A percentile compares a stretch with the other conserved stretches of the same genome.
Evolutionary conservation across 495 filamentous ascomycete genomes (phyloP).

Genomic region (Penicillium coffeae): DNA sequence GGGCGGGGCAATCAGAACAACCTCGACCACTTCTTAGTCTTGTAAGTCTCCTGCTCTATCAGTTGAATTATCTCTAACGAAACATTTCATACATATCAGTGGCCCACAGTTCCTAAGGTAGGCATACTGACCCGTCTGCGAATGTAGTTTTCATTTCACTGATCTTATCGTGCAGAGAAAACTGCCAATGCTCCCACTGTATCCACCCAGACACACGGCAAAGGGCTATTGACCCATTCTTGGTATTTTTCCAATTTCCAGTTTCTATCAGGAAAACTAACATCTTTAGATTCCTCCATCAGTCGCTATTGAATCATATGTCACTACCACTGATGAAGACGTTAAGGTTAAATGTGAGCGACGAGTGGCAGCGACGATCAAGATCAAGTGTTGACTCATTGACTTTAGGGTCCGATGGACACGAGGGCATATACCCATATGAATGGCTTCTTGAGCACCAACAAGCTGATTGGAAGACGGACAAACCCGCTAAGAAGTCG

Average conservation of each 20-base stretch:
- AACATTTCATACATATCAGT: neutral
- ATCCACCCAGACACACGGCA: slow-evolving; percentile 76
- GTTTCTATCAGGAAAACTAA: neutral
- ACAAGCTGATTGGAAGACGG: neutral
- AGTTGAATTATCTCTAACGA: neutral
- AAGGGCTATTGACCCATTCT: slow-evolving; percentile 67
- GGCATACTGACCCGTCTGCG: no score
- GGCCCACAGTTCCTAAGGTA: neutral
- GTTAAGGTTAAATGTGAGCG: slow-evolving; percentile 29
- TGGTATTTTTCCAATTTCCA: slow-evolving; percentile 35
- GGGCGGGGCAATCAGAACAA: neutral
- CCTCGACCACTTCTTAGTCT: neutral
- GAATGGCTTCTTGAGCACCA: slow-evolving; percentile 35
- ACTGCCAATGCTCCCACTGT: slow-evolving; percentile 73
- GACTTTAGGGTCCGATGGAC: slow-evolving; percentile 44
- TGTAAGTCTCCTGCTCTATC: neutral
- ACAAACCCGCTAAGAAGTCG: neutral
- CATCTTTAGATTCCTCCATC: slow-evolving; percentile 47
- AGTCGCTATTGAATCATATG: slow-evolving; percentile 32
- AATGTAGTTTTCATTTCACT: no score
- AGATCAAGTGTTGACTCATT: neutral
- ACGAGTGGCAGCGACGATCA: neutral
- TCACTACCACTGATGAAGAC: slow-evolving; percentile 8
- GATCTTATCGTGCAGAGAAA: slow-evolving; percentile 58
- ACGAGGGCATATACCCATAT: slow-evolving; percentile 54